Evolutionary conservation across 805 yeast species (phyloP).

Genomic region (Isabelozyma pseudorhagii): DNA sequence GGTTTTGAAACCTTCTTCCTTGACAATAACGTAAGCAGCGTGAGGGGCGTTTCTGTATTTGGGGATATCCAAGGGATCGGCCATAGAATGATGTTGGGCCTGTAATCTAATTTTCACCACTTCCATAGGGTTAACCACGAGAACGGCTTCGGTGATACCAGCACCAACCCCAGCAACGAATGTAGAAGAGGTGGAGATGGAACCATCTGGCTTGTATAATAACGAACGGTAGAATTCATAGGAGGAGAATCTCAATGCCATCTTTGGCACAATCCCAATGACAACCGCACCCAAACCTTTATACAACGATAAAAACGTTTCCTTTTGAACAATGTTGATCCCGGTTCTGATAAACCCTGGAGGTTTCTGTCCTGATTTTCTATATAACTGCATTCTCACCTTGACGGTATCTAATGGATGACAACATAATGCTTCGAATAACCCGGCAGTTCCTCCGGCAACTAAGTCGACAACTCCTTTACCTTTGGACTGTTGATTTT

Average conservation of each 20-base stretch:
- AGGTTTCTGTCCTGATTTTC: constrained; percentile 66
- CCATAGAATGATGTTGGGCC: constrained; percentile 89
- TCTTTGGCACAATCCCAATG: constrained; percentile 95
- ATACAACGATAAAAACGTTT: constrained; percentile 81
- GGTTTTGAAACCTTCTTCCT: constrained; percentile 88
- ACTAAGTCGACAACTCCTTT: constrained; percentile 60
- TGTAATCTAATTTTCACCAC: constrained; percentile 95
- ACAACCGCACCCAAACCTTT: constrained; percentile 97
- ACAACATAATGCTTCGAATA: constrained; percentile 95
- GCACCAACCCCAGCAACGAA: constrained; percentile 96
- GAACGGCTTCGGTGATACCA: constrained; percentile 92
- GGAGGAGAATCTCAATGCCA: constrained; percentile 95
- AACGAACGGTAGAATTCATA: constrained; percentile 82
- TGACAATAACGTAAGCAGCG: constrained; percentile 76
- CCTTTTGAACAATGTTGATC: constrained; percentile 68
- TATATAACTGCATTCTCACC: constrained; percentile 93
- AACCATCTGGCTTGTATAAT: constrained; percentile 61
- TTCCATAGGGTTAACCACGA: constrained; percentile 96
- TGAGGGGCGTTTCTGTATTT: constrained; percentile 92
- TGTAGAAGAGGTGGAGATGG: constrained; percentile 68
- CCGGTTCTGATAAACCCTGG: constrained; percentile 90
- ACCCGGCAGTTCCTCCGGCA: constrained; percentile 97
- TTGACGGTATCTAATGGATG: constrained; percentile 98
- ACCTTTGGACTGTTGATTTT: constrained; percentile 26
- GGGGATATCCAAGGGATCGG: constrained; percentile 76